A percentile compares a stretch with the other conserved stretches of the same genome.
phyloP scores from a whole-genome alignment of 1,284 basidiomycete genomes.

The Moesziomyces sp. region DNA sequence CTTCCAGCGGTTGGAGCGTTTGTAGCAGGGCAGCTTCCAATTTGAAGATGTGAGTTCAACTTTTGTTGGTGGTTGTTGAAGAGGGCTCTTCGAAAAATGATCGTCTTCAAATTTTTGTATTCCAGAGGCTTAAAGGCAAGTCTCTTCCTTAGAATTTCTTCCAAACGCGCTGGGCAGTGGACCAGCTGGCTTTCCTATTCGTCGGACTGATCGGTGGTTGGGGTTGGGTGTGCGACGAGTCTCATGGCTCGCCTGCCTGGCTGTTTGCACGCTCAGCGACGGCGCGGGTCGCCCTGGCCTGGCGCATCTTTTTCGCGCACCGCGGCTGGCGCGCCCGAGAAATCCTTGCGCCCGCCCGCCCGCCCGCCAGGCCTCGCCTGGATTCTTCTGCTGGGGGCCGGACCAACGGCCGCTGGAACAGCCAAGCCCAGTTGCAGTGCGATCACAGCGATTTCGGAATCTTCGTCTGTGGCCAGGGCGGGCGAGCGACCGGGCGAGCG shows the following conservation, averaged over 20 bases:
- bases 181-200: constrained; percentile 3
- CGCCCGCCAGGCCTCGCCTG: background rate
- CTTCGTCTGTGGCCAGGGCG: background rate
- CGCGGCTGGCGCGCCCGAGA: too few species aligned
- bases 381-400: background rate
- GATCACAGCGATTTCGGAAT: background rate
- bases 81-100: too few species aligned
- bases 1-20: background rate
- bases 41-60: background rate
- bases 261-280: too few species aligned
- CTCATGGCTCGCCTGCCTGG: background rate
- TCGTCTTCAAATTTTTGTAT: background rate
- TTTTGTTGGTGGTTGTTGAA: background rate
- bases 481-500: background rate
- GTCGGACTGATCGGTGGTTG: constrained; percentile 16
- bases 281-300: too few species aligned
- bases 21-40: background rate
- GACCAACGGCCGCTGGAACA: too few species aligned
- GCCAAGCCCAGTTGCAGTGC: background rate
- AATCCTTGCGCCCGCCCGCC: too few species aligned
- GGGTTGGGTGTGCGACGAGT: constrained; percentile 9
- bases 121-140: background rate
- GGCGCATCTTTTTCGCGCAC: too few species aligned
- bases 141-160: background rate
- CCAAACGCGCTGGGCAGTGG: background rate